phyloP scores from a whole-genome alignment of 129 eudicot species.

The Escallonia rubra region DNA sequence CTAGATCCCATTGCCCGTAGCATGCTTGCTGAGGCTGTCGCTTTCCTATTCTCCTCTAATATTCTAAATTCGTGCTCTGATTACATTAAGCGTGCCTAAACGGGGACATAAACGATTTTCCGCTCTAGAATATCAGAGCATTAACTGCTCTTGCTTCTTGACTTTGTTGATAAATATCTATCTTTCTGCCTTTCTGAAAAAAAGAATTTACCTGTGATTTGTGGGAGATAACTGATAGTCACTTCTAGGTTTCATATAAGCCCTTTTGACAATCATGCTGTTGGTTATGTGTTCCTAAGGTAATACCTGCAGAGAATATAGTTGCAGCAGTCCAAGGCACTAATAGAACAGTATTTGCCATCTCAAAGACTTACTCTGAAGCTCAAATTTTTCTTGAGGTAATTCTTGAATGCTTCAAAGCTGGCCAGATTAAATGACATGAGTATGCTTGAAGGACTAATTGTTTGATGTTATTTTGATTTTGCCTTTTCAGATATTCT shows the following conservation, averaged over 20 bases:
- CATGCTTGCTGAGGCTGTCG: no score
- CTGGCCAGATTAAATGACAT: background rate
- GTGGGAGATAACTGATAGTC: background rate
- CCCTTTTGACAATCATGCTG: constrained; percentile 9
- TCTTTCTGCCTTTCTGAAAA: background rate
- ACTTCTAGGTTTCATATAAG: background rate
- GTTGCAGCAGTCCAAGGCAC: constrained; percentile 87
- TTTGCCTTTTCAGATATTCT: background rate
- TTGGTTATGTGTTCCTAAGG: constrained; percentile 36
- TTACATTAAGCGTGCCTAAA: no score
- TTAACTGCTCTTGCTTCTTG: background rate
- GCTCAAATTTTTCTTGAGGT: constrained; percentile 88
- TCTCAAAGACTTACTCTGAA: constrained; percentile 61
- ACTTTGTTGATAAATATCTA: no score
- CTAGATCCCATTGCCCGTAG: no score
- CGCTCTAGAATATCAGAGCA: background rate
- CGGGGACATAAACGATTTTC: background rate
- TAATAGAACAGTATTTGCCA: constrained; percentile 66
- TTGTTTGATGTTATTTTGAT: background rate
- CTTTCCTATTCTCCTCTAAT: no score
- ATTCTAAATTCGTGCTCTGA: no score
- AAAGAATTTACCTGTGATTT: background rate
- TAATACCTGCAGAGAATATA: constrained; percentile 94
- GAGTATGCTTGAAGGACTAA: background rate
- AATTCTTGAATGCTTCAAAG: constrained; percentile 7